phyloP scores from a whole-genome alignment of 2,329 filamentous ascomycete genomes.

The Talaromyces sp. region DNA sequence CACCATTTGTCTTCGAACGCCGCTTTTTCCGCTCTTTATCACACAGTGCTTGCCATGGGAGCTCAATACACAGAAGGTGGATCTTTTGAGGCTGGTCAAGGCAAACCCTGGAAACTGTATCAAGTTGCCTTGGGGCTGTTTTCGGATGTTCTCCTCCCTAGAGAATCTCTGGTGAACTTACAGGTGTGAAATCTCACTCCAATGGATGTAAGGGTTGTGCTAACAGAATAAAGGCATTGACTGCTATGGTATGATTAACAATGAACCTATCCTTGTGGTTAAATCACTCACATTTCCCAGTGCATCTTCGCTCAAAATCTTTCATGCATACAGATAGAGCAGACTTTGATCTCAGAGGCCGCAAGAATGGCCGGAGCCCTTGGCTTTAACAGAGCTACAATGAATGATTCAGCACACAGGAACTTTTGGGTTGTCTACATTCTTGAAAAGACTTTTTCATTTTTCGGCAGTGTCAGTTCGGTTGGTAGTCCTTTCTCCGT shows the following conservation, averaged over 20 bases:
- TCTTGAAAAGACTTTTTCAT: conserved; percentile 36
- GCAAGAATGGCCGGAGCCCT: conserved; percentile 34
- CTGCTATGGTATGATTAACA: conserved; percentile 20
- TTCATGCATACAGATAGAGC: conserved; percentile 35
- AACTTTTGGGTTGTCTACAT: conserved; percentile 44
- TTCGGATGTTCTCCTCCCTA: conserved; percentile 31
- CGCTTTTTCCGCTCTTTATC: conserved; percentile 40
- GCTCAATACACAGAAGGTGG: conserved; percentile 36
- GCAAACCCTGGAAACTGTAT: conserved; percentile 42
- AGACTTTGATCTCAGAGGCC: conserved; percentile 33
- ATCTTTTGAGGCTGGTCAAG: conserved; percentile 40
- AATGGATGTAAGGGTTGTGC: background rate
- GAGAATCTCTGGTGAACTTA: conserved; percentile 19
- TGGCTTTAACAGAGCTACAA: conserved; percentile 29
- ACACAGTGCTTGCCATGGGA: conserved; percentile 39
- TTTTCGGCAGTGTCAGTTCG: conserved; percentile 29
- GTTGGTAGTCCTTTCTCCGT: conserved; percentile 23
- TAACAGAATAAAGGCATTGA: conserved; percentile 12
- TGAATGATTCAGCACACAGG: conserved; percentile 20
- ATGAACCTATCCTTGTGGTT: background rate
- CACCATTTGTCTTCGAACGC: conserved; percentile 21
- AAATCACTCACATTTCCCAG: conserved; percentile 21
- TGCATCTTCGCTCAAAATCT: conserved; percentile 36
- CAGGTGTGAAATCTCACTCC: conserved; percentile 3
- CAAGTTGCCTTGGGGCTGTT: conserved; percentile 36